A percentile compares a stretch with the other conserved stretches of the same genome.
Conservation (phyloP, 1,284 basidiomycete genomes). For the Termitomyces sp. region DNA sequence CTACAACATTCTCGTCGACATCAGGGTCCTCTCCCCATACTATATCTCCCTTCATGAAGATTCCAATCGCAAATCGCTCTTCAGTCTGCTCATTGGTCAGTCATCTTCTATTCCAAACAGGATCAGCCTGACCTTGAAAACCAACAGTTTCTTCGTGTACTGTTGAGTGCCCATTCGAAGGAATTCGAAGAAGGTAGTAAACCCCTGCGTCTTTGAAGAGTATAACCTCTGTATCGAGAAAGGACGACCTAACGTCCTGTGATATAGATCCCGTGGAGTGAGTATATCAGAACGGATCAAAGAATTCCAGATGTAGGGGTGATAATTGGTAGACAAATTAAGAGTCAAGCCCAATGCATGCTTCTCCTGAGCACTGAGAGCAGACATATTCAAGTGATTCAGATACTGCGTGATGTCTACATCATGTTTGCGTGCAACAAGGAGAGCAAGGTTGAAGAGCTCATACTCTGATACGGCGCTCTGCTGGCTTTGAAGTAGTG, state of each 20-base stretch:
- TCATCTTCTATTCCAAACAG: neutral
- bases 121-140: slow-evolving; percentile 43
- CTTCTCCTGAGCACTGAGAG: slow-evolving; percentile 47
- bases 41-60: slow-evolving; percentile 57
- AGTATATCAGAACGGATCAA: slow-evolving; percentile 56
- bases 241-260: slow-evolving; percentile 44
- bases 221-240: slow-evolving; percentile 58
- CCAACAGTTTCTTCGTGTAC: slow-evolving; percentile 50
- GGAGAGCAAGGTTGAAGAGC: slow-evolving; percentile 44
- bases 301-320: slow-evolving; percentile 56
- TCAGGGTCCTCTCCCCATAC: slow-evolving; percentile 59
- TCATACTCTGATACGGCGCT: slow-evolving; percentile 55
- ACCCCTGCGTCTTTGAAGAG: slow-evolving; percentile 46
- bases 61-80: slow-evolving; percentile 52
- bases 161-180: slow-evolving; percentile 48
- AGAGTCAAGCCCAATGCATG: slow-evolving; percentile 41
- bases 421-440: slow-evolving; percentile 37
- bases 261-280: slow-evolving; percentile 41
- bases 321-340: slow-evolving; percentile 30
- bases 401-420: slow-evolving; percentile 43
- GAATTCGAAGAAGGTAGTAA: slow-evolving; percentile 57
- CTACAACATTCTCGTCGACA: slow-evolving; percentile 53
- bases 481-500: slow-evolving; percentile 44
- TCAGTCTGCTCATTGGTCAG: slow-evolving; percentile 38
- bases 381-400: slow-evolving; percentile 48